Conservation (phyloP, 2,329 filamentous ascomycete species). For the Elsinoe ampelina region DNA sequence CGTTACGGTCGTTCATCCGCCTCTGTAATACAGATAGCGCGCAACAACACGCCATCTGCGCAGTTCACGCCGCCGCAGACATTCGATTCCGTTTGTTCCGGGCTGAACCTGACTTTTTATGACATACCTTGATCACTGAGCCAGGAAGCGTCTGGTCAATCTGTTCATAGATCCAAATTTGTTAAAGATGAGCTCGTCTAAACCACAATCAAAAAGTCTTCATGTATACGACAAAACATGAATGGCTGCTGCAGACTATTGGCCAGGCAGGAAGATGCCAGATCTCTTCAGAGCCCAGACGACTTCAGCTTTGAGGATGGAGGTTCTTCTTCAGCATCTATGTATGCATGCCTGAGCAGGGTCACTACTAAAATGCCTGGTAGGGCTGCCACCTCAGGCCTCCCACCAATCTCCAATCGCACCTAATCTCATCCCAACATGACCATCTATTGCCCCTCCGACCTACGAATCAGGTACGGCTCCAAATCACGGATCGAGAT, state of each 20-base stretch:
- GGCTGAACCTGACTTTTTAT: slow-evolving; percentile 3
- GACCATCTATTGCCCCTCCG: background rate
- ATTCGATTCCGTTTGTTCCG: slow-evolving; percentile 6
- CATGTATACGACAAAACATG: no score
- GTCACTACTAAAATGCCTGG: background rate
- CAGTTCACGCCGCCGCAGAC: slow-evolving; percentile 5
- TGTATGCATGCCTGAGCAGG: background rate
- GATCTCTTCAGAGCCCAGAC: no score
- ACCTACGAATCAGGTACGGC: background rate
- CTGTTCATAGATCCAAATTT: no score
- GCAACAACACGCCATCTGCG: background rate
- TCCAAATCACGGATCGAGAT: no score
- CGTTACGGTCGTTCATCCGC: slow-evolving; percentile 20
- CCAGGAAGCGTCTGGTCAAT: no score
- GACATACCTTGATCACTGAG: background rate
- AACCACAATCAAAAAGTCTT: no score
- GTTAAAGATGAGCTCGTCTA: no score
- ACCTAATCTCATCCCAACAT: background rate
- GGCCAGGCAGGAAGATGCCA: no score
- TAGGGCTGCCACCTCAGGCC: background rate
- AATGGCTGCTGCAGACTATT: no score
- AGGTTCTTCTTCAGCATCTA: no score
- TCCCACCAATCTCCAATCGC: background rate
- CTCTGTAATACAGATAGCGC: slow-evolving; percentile 4
- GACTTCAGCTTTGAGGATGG: no score